Conservation (phyloP, 371 early-diverging fungal genomes). For the Syncephalastrum monosporum region DNA sequence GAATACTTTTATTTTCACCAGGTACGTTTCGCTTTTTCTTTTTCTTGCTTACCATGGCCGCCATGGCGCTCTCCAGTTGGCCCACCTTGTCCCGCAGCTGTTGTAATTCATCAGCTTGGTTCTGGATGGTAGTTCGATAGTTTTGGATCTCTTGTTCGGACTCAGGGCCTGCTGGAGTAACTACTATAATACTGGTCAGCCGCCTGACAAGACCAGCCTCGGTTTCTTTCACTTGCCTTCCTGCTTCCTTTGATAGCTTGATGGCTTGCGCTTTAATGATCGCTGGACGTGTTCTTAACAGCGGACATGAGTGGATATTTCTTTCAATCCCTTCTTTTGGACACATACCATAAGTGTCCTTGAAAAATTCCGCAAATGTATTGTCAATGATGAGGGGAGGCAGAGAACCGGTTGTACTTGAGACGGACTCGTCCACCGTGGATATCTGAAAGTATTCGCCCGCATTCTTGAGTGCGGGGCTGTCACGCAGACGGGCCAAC, state of each 20-base stretch:
- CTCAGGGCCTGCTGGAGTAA: slow-evolving; percentile 5
- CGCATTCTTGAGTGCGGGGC: slow-evolving; percentile 74
- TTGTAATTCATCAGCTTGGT: slow-evolving; percentile 33
- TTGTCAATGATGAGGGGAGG: slow-evolving; percentile 73
- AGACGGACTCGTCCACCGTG: slow-evolving; percentile 42
- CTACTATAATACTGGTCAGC: too few species aligned
- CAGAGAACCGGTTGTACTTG: slow-evolving; percentile 43
- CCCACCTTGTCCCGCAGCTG: slow-evolving; percentile 20
- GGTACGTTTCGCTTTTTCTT: not conserved
- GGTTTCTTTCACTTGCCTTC: slow-evolving; percentile 3
- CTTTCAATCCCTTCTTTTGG: too few species aligned
- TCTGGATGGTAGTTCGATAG: slow-evolving; percentile 44
- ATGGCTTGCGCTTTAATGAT: slow-evolving; percentile 40
- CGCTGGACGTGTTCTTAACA: slow-evolving; percentile 35
- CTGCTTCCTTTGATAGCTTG: slow-evolving; percentile 20
- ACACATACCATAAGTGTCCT: slow-evolving; percentile 66
- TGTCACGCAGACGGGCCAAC: slow-evolving; percentile 82
- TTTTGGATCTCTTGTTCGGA: slow-evolving; percentile 39
- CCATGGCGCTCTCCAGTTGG: slow-evolving; percentile 22
- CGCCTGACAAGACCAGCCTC: too few species aligned
- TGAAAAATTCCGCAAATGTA: slow-evolving; percentile 82
- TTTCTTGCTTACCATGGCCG: slow-evolving; percentile 19
- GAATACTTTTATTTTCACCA: slow-evolving; percentile 4
- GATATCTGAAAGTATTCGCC: slow-evolving; percentile 61
- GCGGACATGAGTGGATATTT: not conserved